Evolutionary conservation across 2,329 filamentous ascomycete species (phyloP).

Genomic region (Aureobasidium sp.): DNA sequence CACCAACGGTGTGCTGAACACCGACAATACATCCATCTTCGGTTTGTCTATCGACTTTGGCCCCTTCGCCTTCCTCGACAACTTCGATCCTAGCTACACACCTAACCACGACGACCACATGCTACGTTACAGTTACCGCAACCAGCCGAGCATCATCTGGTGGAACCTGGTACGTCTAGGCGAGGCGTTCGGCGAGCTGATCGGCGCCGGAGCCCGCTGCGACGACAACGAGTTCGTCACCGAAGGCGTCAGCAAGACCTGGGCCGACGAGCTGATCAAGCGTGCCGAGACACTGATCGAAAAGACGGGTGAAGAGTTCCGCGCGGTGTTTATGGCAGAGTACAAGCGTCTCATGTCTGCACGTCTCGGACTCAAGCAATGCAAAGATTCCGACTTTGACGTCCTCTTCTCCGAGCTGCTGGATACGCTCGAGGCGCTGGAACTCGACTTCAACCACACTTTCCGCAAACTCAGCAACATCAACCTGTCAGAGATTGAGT

Average conservation of each 20-base stretch:
- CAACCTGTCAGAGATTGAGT: slow-evolving; percentile 53
- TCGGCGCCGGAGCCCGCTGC: slow-evolving; percentile 65
- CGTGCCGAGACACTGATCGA: slow-evolving; percentile 79
- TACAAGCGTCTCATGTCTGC: slow-evolving; percentile 79
- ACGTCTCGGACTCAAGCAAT: slow-evolving; percentile 64
- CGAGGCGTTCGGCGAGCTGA: slow-evolving; percentile 77
- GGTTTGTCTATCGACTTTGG: slow-evolving; percentile 91
- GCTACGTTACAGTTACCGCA: slow-evolving; percentile 82
- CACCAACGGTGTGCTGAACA: slow-evolving; percentile 97
- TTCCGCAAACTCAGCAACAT: slow-evolving; percentile 70
- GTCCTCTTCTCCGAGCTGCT: slow-evolving; percentile 71
- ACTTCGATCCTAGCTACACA: slow-evolving; percentile 89
- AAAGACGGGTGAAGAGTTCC: slow-evolving; percentile 77
- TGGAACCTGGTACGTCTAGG: slow-evolving; percentile 94
- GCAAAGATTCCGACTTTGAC: slow-evolving; percentile 68
- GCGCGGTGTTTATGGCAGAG: slow-evolving; percentile 74
- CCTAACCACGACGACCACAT: slow-evolving; percentile 92
- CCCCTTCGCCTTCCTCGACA: slow-evolving; percentile 95
- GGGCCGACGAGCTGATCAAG: slow-evolving; percentile 59
- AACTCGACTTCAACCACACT: slow-evolving; percentile 90
- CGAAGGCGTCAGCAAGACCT: slow-evolving; percentile 62
- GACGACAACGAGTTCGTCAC: slow-evolving; percentile 64
- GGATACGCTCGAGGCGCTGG: slow-evolving; percentile 69
- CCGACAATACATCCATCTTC: slow-evolving; percentile 88
- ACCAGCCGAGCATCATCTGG: slow-evolving; percentile 95